Evolutionary conservation across 2,329 filamentous ascomycete genomes (phyloP).

Genomic region (Fusarium foetens): DNA sequence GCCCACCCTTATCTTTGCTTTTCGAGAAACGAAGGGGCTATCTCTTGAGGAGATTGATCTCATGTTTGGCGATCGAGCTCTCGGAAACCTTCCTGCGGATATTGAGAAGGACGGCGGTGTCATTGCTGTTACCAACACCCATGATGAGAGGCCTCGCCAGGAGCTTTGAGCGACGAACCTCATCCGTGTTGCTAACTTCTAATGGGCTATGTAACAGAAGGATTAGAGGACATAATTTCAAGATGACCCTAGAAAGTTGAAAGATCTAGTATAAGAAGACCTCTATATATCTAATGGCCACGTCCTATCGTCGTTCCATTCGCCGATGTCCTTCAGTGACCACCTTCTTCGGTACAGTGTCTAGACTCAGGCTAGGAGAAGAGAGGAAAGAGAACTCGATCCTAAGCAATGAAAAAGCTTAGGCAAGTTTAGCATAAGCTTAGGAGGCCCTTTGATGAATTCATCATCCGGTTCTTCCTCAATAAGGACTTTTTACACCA

Average conservation of each 20-base stretch:
- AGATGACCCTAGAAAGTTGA: neutral
- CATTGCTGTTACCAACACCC: slow-evolving; percentile 21
- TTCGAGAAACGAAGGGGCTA: slow-evolving; percentile 63
- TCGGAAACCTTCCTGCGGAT: slow-evolving; percentile 40
- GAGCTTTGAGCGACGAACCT: neutral
- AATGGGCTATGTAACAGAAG: neutral
- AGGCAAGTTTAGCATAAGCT: neutral
- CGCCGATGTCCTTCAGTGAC: neutral
- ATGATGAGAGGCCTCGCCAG: slow-evolving; percentile 18
- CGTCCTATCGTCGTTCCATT: neutral
- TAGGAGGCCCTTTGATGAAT: neutral
- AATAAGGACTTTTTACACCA: too few relatives aligned
- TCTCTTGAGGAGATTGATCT: slow-evolving; percentile 66
- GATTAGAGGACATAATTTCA: neutral
- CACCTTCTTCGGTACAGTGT: neutral
- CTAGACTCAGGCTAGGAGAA: neutral
- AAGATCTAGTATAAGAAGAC: neutral
- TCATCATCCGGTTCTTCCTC: neutral
- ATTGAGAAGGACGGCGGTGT: slow-evolving; percentile 38
- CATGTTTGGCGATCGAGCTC: slow-evolving; percentile 57
- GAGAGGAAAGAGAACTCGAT: neutral
- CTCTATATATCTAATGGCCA: neutral
- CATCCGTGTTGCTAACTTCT: neutral
- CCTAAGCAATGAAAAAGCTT: neutral
- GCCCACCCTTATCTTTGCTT: slow-evolving; percentile 58